Base-by-base conservation (phyloP, 192 early-diverging fungal genomes). In the Gryganskiella cystojenkinii region DNA sequence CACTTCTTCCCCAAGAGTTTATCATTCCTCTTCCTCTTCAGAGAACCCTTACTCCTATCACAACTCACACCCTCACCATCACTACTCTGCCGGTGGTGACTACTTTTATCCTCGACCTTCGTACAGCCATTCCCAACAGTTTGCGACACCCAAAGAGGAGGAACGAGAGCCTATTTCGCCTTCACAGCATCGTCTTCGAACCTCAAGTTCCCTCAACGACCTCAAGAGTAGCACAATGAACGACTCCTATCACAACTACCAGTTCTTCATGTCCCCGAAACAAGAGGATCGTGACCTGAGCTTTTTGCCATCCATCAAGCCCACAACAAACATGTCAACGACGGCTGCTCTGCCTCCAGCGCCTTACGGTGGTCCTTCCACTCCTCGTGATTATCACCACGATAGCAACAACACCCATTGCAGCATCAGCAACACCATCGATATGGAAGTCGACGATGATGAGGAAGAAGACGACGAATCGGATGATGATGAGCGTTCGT, bases 121-220 rank as follows among this genome's bases (percentile, higher is more conserved):
- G 17, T 52, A 58, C 30, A 17, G 34, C 47, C 58, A 22, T 40
- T 58, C 53, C 54, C 20, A 43, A 56, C 43, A 63, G 19, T 24
- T 71, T 40, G 34, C 47, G 25, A 60, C 45, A 0, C 70, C 61
- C 30, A 63, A 71, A 44, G 55, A 61, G 27, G 70, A 70, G 54
- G 68, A 70, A 30, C 14, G 43, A 46, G 60, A 70, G 30, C 45
- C 58, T 45, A 42, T 30, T 28, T 3, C 2, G 33, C 25, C 43
- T 34, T 47, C 49, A 22, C 61, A 45, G 4, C 49, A 19, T 24
- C 31, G 20, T 42, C 66, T 27, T 45, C 30, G 45, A 25, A 55
- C 27, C 20, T 24, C 31, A 34, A 14, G 17, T 24, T 27, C 54
- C 9, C 14, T n/a, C 3, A 44, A 22, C 6, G 62, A 64, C 24